Evolutionary conservation across 2,329 filamentous ascomycete genomes (phyloP).

Genomic region (Bipolaris gigantea): DNA sequence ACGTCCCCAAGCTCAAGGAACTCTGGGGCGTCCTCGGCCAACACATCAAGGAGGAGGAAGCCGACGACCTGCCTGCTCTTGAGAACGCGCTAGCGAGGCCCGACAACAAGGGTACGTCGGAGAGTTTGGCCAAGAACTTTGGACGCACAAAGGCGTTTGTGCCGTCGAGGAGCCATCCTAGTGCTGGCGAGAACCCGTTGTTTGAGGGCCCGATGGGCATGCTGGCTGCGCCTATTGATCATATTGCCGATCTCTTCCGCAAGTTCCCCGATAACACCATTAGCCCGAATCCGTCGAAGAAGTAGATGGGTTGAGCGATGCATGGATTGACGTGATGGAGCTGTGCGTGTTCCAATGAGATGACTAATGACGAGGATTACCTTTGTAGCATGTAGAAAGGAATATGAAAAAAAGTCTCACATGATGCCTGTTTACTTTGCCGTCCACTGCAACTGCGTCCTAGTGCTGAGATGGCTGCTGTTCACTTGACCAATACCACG

Average conservation of each 20-base stretch:
- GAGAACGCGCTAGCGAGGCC: constrained; percentile 24
- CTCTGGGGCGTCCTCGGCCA: constrained; percentile 25
- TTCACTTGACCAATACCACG: too few species aligned
- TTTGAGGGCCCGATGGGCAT: constrained; percentile 60
- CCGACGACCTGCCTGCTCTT: constrained; percentile 34
- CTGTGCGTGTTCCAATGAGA: neutral
- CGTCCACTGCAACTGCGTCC: too few species aligned
- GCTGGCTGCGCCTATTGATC: constrained; percentile 60
- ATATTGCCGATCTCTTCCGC: constrained; percentile 57
- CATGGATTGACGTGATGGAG: neutral
- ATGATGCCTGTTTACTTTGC: too few species aligned
- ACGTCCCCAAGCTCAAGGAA: constrained; percentile 29
- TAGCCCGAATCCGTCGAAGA: constrained; percentile 28
- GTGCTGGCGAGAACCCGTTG: constrained; percentile 53
- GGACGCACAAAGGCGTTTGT: constrained; percentile 37
- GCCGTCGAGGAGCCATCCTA: constrained; percentile 36
- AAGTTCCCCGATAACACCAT: constrained; percentile 54
- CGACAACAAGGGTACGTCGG: constrained; percentile 23
- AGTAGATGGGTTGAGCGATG: constrained; percentile 12
- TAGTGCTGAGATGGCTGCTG: too few species aligned
- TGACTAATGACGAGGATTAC: neutral
- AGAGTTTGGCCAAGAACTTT: constrained; percentile 36
- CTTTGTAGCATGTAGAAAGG: neutral
- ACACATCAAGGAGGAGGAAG: constrained; percentile 40
- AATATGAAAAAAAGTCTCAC: neutral